These are phyloP conservation scores for Aristolochia fimbriata DNA, from an alignment of 164 flowering plant species.

Conservation along the genomic window DNA sequence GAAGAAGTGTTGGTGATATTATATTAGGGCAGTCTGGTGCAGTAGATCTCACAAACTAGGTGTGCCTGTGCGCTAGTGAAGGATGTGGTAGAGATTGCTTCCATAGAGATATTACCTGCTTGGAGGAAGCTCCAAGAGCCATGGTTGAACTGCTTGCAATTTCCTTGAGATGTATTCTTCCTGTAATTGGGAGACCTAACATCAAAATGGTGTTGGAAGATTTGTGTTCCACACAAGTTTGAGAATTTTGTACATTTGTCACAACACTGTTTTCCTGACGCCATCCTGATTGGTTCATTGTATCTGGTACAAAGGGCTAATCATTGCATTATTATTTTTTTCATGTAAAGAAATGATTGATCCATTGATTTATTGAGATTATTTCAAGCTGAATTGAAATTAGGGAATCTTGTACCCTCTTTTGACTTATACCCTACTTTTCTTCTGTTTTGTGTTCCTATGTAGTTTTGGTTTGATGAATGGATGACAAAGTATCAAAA, in stretches of 20 bases:
- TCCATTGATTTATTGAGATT: constrained; percentile 59
- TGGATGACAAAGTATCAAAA: too few relatives aligned
- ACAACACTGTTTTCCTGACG: constrained; percentile 29
- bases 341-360: constrained; percentile 52
- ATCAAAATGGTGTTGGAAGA: constrained; percentile 69
- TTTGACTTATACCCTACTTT: too few relatives aligned
- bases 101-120: constrained; percentile 68
- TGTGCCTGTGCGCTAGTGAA: constrained; percentile 66
- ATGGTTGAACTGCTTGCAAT: constrained; percentile 74
- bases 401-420: background rate
- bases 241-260: constrained; percentile 55
- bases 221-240: constrained; percentile 52
- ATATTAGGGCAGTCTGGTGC: constrained; percentile 89
- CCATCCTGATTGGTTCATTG: constrained; percentile 18
- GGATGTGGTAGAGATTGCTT: constrained; percentile 81
- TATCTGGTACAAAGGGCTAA: constrained; percentile 32
- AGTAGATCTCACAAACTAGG: constrained; percentile 96
- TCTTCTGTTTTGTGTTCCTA: too few relatives aligned
- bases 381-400: background rate
- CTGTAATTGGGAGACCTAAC: constrained; percentile 88
- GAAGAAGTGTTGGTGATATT: constrained; percentile 94
- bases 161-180: constrained; percentile 72
- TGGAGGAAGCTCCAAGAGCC: constrained; percentile 57
- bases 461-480: too few relatives aligned
- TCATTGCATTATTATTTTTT: constrained; percentile 22